Base-by-base conservation (phyloP, 148 eudicot genomes). In the Spergularia marina region DNA sequence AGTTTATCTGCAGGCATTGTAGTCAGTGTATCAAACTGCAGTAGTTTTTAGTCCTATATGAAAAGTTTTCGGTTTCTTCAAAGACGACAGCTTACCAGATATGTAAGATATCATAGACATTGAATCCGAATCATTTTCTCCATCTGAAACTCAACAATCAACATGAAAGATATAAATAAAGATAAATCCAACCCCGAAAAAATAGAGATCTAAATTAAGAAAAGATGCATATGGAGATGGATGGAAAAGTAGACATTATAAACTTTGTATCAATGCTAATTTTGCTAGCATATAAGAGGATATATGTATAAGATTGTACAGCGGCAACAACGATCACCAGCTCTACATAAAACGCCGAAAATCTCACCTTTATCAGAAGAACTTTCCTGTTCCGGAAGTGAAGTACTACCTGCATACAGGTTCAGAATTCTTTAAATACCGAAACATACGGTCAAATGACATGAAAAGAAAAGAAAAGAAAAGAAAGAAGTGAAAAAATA, bases 1-100 rank as follows among this genome's bases (percentile, higher is more conserved):
- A 54, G 30, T 9, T 54, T 53, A n/a, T 75, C 77, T 75, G 77
- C 41, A 34, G 11, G 40, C 5, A 53, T 18, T 36, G 64, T n/a
- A 54, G 36, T 40, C 77, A 75, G 53, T 30, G 16, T 65, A 16
- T 36, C 13, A 54, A 17, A 6, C 23, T 12, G 41, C n/a, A 70
- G 2, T 21, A 54, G 14, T 3, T 51, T 36, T 7, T 52, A 2
- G 2, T 53, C 52, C 23, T 67, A 44, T 1, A n/a, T 44, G 49
- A 44, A 44, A 44, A 18, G 0, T 4, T 40, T 15, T 14, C 56
- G 53, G 53, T 30, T 41, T 70, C 12, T 12, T 39, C 34, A 47
- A 14, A 71, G 44, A 73, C 3, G 25, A 5, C 65, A 53, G 20
- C 57, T 54, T 74, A 74, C 77, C 77, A 62, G 74, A 71, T 4